Evolutionary conservation across 148 eudicot species (phyloP), one percentile per base, ranked within the genome.

Genomic region (Vaccinium vitisidaea): DNA sequence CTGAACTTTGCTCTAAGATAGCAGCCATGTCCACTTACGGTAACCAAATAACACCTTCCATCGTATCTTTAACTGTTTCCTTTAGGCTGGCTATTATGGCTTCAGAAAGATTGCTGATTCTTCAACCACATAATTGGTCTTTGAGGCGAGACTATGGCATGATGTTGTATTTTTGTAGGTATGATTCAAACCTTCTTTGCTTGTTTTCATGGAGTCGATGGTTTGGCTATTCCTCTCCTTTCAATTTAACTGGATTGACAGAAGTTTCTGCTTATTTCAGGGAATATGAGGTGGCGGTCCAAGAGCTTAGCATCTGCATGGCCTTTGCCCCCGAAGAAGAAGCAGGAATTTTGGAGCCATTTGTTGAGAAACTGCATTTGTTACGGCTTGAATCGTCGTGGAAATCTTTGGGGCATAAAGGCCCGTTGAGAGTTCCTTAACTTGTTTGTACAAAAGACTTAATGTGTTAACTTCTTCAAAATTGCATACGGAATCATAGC

Each of bases 251-350:
- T 63, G 43, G 65, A 53, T 55, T 79, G 21, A 59, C 23, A 30
- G 55, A 19, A 14, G 14, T 80, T 63, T 27, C 12, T 3, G 13
- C 56, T 16, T n/a, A 49, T 86, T 36, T 1, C 90, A 95, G 98
- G 92, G 93, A 93, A 85, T 94, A 95, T 32, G 94, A 90, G 67
- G 88, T 87, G 82, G 94, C 98, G 14, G 96, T 95, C 58, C 93
- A 94, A 91, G 98, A 95, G 91, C 93, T 95, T 55, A 95, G 98
- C 88, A 94, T 95, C 80, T 95, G 98, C 90, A 94, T 95, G 98
- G 98, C 98, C 59, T 95, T 95, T 87, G 98, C 98, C 54, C 98
- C 98, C 0, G 98, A 94, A 90, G 96, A 94, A 84, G 94, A 95
- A 88, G 95, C 96, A n/a, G 92, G 91, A 79, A 86, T 94, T 48